Percentiles rank a stretch among this genome's conserved stretches.
Evolutionary conservation across 2,329 filamentous ascomycete genomes (phyloP).

Genomic region (Claviceps pazoutovae): DNA sequence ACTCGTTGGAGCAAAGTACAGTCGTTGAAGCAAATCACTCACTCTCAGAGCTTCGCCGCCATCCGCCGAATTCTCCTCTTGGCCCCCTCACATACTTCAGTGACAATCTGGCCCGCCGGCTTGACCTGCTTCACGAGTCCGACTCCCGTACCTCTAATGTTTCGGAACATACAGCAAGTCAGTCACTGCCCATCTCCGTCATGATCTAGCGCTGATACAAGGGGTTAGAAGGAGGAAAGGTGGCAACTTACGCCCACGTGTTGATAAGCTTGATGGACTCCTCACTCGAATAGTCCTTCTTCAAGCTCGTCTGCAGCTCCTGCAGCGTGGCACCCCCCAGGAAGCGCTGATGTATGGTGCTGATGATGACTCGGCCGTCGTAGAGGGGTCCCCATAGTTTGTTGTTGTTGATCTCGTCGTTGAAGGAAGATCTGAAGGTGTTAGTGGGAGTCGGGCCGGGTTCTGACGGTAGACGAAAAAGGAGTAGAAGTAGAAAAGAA

Average conservation of each 20-base stretch:
- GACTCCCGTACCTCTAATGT: conserved; percentile 24
- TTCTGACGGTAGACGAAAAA: too few relatives aligned
- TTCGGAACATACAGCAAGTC: background rate
- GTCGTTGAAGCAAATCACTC: background rate
- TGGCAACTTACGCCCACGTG: conserved; percentile 24
- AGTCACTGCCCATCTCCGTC: background rate
- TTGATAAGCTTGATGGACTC: conserved; percentile 18
- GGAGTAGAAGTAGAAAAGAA: background rate
- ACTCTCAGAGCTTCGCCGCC: conserved; percentile 4
- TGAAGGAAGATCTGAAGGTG: conserved; percentile 22
- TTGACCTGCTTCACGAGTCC: conserved; percentile 28
- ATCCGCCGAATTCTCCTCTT: conserved; percentile 19
- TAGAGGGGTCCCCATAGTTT: conserved; percentile 28
- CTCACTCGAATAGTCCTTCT: conserved; percentile 22
- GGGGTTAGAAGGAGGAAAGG: background rate
- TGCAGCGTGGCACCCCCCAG: conserved; percentile 25
- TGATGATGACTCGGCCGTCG: conserved; percentile 29
- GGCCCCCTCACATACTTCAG: conserved; percentile 25
- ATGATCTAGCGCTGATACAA: too few relatives aligned
- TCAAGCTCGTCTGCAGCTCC: conserved; percentile 26
- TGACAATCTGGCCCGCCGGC: conserved; percentile 29
- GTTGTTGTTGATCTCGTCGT: conserved; percentile 26
- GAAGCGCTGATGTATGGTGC: conserved; percentile 26
- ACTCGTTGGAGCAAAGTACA: too few relatives aligned
- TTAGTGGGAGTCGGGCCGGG: background rate